Evolutionary conservation across 768 basidiomycete species (phyloP).

Genomic region (Gymnopilus dilepis): DNA sequence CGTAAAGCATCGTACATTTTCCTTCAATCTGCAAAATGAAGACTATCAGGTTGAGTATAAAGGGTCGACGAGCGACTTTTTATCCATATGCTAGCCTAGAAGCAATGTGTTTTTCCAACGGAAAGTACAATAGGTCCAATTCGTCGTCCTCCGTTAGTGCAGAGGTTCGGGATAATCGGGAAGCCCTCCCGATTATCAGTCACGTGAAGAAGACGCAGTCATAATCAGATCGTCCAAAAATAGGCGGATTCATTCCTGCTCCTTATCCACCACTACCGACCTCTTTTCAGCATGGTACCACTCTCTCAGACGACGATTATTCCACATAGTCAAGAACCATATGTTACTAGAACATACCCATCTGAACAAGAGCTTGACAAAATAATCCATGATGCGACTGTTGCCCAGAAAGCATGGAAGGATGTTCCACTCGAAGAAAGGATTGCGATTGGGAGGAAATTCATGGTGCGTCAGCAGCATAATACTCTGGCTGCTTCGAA

Average conservation of each 20-base stretch:
- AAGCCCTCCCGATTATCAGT: background rate
- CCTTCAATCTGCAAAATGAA: too few relatives aligned
- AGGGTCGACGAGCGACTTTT: too few relatives aligned
- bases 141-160: too few relatives aligned
- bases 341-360: conserved; percentile 72
- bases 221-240: background rate
- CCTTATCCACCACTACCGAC: conserved; percentile 14
- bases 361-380: conserved; percentile 60
- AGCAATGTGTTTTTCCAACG: too few relatives aligned
- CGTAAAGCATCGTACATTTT: too few relatives aligned
- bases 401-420: conserved; percentile 79
- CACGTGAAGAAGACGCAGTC: background rate
- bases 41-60: too few relatives aligned
- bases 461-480: conserved; percentile 35
- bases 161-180: too few relatives aligned
- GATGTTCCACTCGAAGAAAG: conserved; percentile 74
- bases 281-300: conserved; percentile 32
- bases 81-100: too few relatives aligned
- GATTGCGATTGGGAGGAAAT: conserved; percentile 62
- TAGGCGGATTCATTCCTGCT: background rate
- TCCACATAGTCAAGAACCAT: conserved; percentile 78
- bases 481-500: background rate
- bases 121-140: too few relatives aligned
- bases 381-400: conserved; percentile 58
- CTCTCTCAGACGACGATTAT: conserved; percentile 78